Conservation (phyloP, 2,329 filamentous ascomycete species). For the Neofusicoccum umdonicola region DNA sequence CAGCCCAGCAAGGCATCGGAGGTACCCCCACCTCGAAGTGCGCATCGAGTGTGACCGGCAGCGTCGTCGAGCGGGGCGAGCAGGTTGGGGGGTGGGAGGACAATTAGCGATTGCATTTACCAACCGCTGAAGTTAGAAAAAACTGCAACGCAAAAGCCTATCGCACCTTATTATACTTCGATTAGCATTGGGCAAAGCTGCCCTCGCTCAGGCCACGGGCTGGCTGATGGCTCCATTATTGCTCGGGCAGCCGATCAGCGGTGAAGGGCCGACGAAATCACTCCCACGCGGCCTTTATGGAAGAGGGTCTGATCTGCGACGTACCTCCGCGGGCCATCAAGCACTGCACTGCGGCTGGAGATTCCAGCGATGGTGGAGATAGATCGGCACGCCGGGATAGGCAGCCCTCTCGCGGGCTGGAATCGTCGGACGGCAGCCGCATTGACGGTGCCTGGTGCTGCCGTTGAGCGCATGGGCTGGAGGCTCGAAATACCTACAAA, state of each 20-base stretch:
- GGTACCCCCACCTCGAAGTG: neutral
- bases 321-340: neutral
- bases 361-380: neutral
- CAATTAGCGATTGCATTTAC: neutral
- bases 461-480: neutral
- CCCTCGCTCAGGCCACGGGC: neutral
- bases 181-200: neutral
- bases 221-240: neutral
- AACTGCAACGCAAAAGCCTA: neutral
- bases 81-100: neutral
- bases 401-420: neutral
- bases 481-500: neutral
- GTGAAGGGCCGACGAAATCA: neutral
- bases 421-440: neutral
- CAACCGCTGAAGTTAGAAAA: neutral
- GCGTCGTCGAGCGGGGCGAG: neutral
- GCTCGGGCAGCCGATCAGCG: neutral
- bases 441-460: neutral
- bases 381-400: neutral
- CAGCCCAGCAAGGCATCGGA: neutral
- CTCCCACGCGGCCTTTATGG: no score
- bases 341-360: neutral
- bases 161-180: neutral
- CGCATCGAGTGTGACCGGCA: neutral
- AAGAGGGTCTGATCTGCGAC: neutral